Base-by-base conservation (phyloP, 441 rosid genomes). In the Macaranga tanarius region DNA sequence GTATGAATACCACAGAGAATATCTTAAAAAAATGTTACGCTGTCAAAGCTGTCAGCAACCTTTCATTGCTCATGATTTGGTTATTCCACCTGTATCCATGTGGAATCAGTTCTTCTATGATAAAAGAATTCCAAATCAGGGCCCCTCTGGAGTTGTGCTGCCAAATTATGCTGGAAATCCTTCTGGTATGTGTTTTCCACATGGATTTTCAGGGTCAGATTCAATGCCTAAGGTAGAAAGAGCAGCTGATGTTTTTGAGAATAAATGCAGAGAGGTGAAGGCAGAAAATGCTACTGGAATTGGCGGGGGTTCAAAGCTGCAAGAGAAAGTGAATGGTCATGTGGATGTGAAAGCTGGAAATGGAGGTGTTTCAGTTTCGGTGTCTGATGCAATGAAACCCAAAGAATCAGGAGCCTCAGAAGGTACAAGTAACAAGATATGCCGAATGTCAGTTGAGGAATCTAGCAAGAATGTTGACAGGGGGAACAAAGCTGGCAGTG, bases 21-120 rank as follows among this genome's bases (percentile, higher is more conserved):
- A 64, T 59, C 68, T 82, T 19, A 76, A 85, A 72, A 85, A 70
- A 65, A 38, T 34, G 65, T 20, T 89, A 31, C 63, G 45, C 12
- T 95, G 99, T 83, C 84, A 79, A 75, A 67, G 28, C 10, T 91
- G 99, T 79, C 20, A 61, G 25, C 85, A 79, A 75, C 62, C 70
- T 63, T 92, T 78, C 26, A 19, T 80, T 72, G 96, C 99, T 16
- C 58, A 73, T 67, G 85, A 87, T 60, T 26, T 84, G 64, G 73
- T 26, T 66, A 48, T 67, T 70, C 75, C 88, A 0, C 47, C 72
- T 47, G 75, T 79, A 74, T 78, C 79, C 56, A 22, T 80, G 8
- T 57, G 81, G 83, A 75, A 50, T 70, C 74, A 65, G 19, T 74
- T 63, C 57, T 47, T 60, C 69, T 69, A 61, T 45, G 80, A 67